Conservation (phyloP, 371 early-diverging fungal genomes). For the Haplosporangium sp. region DNA sequence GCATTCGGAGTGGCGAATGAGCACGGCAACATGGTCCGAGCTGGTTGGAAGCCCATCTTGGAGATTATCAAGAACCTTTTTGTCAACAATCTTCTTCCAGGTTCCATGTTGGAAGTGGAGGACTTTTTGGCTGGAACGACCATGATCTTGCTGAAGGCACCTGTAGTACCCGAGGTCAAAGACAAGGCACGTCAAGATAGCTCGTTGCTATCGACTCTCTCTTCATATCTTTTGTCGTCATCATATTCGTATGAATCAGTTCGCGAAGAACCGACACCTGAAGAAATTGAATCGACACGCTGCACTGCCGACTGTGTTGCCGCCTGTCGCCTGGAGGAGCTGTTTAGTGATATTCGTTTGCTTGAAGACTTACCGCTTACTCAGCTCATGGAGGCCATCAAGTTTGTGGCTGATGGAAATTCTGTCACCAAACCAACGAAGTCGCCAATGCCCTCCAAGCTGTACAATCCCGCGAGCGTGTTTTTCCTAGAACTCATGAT, state of each 20-base stretch:
- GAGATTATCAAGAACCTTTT: conserved; percentile 85
- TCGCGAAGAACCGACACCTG: conserved; percentile 75
- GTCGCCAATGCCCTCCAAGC: conserved; percentile 57
- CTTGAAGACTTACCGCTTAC: conserved; percentile 73
- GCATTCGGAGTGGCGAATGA: conserved; percentile 82
- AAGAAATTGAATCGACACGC: conserved; percentile 79
- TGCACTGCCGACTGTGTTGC: conserved; percentile 78
- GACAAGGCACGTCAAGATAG: conserved; percentile 69
- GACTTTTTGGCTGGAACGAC: conserved; percentile 80
- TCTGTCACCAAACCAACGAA: conserved; percentile 52
- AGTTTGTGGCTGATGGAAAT: conserved; percentile 52
- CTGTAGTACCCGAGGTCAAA: conserved; percentile 58
- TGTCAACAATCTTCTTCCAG: conserved; percentile 73
- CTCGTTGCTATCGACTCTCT: conserved; percentile 82
- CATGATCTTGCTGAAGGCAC: conserved; percentile 74
- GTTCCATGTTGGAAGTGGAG: conserved; percentile 75
- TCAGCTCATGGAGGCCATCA: conserved; percentile 68
- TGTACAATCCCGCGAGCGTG: conserved; percentile 75
- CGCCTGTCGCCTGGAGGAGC: conserved; percentile 77
- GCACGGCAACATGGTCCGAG: conserved; percentile 76
- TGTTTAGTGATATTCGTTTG: conserved; percentile 78
- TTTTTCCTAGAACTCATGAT: conserved; percentile 83
- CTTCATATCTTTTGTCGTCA: conserved; percentile 80
- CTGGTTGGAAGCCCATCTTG: conserved; percentile 80
- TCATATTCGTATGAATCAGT: conserved; percentile 66